These are phyloP conservation scores for Saccharomycopsis javanensis DNA, from an alignment of 805 yeast species.

Conservation along the genomic window DNA sequence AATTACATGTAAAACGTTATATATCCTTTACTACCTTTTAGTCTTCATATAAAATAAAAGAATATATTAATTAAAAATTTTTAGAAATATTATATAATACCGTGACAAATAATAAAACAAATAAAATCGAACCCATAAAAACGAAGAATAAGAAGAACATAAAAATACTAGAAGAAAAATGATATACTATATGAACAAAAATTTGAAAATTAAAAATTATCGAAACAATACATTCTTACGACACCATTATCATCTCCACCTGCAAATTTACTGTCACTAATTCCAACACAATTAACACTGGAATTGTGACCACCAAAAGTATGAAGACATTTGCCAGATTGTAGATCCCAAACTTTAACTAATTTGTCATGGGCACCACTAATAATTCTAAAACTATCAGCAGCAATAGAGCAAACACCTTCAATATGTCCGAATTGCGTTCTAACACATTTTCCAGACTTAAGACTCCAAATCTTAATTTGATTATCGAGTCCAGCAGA, in stretches of 20 bases:
- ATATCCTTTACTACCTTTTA: too few species aligned
- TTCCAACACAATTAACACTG: constrained; percentile 34
- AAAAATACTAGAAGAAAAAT: background rate
- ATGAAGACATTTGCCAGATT: constrained; percentile 88
- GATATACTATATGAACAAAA: background rate
- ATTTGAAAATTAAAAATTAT: constrained; percentile 24
- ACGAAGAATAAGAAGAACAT: background rate
- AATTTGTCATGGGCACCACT: constrained; percentile 90
- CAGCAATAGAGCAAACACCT: constrained; percentile 96
- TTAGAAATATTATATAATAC: too few species aligned
- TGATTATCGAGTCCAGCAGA: constrained; percentile 90
- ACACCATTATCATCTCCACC: constrained; percentile 86
- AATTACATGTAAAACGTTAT: too few species aligned
- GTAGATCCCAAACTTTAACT: constrained; percentile 92
- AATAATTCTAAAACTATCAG: constrained; percentile 89
- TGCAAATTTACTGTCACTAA: constrained; percentile 59
- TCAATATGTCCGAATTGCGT: constrained; percentile 97
- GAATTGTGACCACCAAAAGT: constrained; percentile 69
- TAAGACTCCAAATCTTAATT: constrained; percentile 84
- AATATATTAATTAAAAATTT: too few species aligned
- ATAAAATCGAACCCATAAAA: background rate
- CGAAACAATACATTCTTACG: constrained; percentile 79
- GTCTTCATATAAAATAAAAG: background rate
- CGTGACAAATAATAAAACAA: background rate
- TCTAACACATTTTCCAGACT: constrained; percentile 77